Conservation (phyloP, 306 rosid species). For the Purshia tridentata region DNA sequence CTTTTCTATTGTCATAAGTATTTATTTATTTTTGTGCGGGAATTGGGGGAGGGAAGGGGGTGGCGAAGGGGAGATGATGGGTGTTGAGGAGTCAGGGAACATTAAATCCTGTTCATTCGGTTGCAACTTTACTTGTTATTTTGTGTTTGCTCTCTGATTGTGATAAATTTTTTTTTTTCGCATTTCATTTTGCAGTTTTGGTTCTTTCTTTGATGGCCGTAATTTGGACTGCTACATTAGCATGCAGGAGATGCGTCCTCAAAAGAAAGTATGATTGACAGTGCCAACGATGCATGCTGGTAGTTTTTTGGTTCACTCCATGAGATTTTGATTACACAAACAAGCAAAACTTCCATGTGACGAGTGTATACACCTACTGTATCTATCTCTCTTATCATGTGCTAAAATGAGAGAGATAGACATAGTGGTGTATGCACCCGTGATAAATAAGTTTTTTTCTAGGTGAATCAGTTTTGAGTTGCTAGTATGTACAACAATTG, state of each 20-base stretch:
- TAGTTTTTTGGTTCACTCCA: background rate
- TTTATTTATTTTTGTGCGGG: background rate
- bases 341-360: no score
- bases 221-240: slow-evolving; percentile 20
- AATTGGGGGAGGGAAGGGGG: no score
- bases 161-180: background rate
- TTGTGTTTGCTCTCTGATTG: background rate
- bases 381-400: no score
- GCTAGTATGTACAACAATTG: background rate
- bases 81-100: no score
- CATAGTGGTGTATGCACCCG: no score
- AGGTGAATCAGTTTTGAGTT: background rate
- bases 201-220: slow-evolving; percentile 25
- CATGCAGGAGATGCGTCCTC: slow-evolving; percentile 27
- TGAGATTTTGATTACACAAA: background rate
- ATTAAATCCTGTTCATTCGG: background rate
- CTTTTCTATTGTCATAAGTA: background rate
- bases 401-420: no score
- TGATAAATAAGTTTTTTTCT: no score
- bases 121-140: background rate
- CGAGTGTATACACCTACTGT: no score
- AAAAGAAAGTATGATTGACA: slow-evolving; percentile 38
- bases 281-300: background rate
- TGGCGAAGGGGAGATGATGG: no score
- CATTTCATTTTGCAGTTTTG: slow-evolving; percentile 34